Evolutionary conservation across 192 early-diverging fungal species (phyloP).

Genomic region (Entomortierella parvispora): DNA sequence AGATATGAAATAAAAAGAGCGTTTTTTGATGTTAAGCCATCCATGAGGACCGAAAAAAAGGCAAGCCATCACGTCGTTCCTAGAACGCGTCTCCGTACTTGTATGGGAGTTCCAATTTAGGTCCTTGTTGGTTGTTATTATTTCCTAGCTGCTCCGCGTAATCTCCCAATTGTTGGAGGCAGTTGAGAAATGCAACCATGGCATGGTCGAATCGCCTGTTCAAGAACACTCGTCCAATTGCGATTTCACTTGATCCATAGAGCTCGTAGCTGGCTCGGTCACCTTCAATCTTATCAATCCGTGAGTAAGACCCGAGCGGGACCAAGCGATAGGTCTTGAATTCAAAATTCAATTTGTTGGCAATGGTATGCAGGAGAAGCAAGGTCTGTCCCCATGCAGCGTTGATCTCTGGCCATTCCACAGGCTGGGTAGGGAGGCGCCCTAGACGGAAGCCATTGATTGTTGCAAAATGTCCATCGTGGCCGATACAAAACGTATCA

Average conservation of each 20-base stretch:
- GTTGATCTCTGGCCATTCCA: conserved; percentile 98
- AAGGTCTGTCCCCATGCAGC: conserved; percentile 94
- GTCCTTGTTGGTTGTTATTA: conserved; percentile 54
- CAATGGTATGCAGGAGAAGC: conserved; percentile 87
- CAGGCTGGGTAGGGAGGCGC: conserved; percentile 75
- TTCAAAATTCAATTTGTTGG: conserved; percentile 82
- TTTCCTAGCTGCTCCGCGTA: conserved; percentile 67
- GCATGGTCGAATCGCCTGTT: conserved; percentile 89
- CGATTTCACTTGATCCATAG: conserved; percentile 89
- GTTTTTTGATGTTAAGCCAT: neutral
- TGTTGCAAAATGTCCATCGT: conserved; percentile 87
- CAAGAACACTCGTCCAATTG: conserved; percentile 78
- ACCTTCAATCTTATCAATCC: conserved; percentile 85
- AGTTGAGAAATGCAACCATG: conserved; percentile 90
- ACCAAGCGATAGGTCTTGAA: conserved; percentile 88
- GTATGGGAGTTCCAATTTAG: conserved; percentile 85
- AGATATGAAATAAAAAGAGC: neutral
- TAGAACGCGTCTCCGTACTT: conserved; percentile 52
- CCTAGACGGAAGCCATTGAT: conserved; percentile 96
- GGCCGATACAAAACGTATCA: conserved; percentile 91
- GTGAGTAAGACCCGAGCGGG: conserved; percentile 92
- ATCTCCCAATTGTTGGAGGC: conserved; percentile 89
- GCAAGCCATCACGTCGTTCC: neutral
- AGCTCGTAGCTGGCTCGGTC: conserved; percentile 83
- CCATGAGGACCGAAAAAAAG: neutral